These are phyloP conservation scores for Crithidia acanthocephali DNA, from an alignment of 208 protist genomes.

Conservation along the genomic window DNA sequence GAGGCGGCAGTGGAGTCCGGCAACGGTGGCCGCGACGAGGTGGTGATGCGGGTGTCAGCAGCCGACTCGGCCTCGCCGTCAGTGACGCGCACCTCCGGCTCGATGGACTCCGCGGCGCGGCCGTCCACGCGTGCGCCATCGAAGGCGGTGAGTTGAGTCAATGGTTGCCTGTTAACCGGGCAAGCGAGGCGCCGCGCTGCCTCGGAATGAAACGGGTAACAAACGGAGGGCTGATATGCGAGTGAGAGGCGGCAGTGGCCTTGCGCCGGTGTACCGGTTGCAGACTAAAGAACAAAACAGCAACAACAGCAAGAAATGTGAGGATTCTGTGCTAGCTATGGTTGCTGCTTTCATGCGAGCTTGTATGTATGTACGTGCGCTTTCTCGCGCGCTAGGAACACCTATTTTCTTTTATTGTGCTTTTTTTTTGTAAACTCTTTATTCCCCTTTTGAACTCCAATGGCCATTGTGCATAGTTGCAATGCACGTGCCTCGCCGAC, in stretches of 20 bases:
- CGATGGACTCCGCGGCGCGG: slow-evolving; percentile 14
- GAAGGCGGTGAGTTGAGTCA: slow-evolving; percentile 24
- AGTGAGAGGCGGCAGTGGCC: too few species aligned
- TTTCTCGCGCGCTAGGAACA: neutral
- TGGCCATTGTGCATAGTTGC: neutral
- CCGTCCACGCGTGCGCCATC: slow-evolving; percentile 34
- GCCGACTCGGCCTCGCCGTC: slow-evolving; percentile 29
- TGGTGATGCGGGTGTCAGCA: slow-evolving; percentile 14
- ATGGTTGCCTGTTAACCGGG: neutral
- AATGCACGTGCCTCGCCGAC: neutral
- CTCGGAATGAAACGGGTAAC: too few species aligned
- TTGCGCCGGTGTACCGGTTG: too few species aligned
- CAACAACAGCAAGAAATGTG: too few species aligned
- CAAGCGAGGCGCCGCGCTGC: too few species aligned
- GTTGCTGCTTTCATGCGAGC: too few species aligned
- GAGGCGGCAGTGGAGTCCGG: slow-evolving; percentile 5
- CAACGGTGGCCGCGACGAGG: neutral
- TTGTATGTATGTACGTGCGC: slow-evolving; percentile 2
- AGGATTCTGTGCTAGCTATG: too few species aligned
- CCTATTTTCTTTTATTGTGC: slow-evolving; percentile 1
- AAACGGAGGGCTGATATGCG: too few species aligned
- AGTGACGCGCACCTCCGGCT: slow-evolving; percentile 25
- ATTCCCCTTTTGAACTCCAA: neutral
- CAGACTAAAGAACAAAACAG: too few species aligned
- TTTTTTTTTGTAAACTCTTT: slow-evolving; percentile 7